Evolutionary conservation across 1,139 yeast species (phyloP).

Genomic region (Eremothecium coryli): DNA sequence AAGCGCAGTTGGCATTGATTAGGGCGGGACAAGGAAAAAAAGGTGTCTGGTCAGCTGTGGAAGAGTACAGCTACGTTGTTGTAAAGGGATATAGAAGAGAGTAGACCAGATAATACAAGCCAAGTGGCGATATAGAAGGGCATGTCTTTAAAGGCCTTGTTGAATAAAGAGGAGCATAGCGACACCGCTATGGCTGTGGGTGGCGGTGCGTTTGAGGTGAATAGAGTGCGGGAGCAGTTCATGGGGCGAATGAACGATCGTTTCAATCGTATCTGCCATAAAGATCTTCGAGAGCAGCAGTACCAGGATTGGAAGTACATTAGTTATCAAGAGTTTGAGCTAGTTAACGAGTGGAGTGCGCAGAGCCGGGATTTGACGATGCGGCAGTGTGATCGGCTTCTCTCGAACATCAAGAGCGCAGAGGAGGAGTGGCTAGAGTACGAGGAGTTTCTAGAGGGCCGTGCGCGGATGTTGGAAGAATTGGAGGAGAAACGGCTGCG

Average conservation of each 20-base stretch:
- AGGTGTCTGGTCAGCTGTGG: no score
- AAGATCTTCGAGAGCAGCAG: constrained; percentile 23
- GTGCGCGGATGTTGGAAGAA: constrained; percentile 5
- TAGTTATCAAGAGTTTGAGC: constrained; percentile 29
- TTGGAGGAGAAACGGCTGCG: constrained; percentile 7
- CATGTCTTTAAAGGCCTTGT: constrained; percentile 25
- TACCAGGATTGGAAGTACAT: constrained; percentile 31
- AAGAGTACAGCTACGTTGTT: no score
- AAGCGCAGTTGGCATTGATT: constrained; percentile 1
- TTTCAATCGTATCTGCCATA: constrained; percentile 16
- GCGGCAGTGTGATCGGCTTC: constrained; percentile 14
- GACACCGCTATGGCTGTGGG: background rate
- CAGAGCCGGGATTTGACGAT: constrained; percentile 24
- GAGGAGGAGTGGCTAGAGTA: constrained; percentile 19
- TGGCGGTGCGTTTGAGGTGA: constrained; percentile 5
- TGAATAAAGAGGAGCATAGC: constrained; percentile 17
- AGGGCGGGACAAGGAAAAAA: background rate
- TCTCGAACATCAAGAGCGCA: constrained; percentile 15
- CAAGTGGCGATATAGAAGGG: no score
- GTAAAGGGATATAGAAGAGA: no score
- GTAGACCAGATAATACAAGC: no score
- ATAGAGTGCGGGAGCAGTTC: constrained; percentile 11
- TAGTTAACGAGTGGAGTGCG: constrained; percentile 29
- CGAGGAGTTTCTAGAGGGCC: constrained; percentile 12
- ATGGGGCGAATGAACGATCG: constrained; percentile 17